A percentile compares a stretch with the other conserved stretches of the same genome.
phyloP scores from a whole-genome alignment of 495 filamentous ascomycete genomes.

The Penicillium cataractarum region DNA sequence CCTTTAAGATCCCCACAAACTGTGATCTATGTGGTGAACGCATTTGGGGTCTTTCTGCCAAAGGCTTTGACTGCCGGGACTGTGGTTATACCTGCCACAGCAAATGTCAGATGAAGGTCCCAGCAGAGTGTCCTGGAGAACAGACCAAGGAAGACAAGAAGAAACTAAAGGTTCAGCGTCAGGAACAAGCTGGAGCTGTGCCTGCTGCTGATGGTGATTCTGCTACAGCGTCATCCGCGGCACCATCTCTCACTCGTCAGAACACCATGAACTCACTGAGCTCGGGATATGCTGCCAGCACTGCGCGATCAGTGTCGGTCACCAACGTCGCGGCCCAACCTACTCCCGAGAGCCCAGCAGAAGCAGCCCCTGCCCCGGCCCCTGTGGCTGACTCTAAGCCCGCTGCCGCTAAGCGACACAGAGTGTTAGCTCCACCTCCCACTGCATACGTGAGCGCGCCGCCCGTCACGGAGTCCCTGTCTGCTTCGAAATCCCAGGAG shows the following conservation, averaged over 20 bases:
- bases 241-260: constrained; percentile 67
- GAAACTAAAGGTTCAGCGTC: constrained; percentile 80
- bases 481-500: constrained; percentile 47
- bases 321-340: constrained; percentile 55
- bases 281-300: constrained; percentile 84
- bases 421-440: constrained; percentile 87
- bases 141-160: constrained; percentile 92
- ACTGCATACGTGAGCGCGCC: constrained; percentile 72
- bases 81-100: constrained; percentile 98
- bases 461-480: constrained; percentile 39
- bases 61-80: constrained; percentile 92
- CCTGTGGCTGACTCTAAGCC: constrained; percentile 43
- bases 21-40: constrained; percentile 95
- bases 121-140: constrained; percentile 92
- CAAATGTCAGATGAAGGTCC: constrained; percentile 99
- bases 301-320: constrained; percentile 73
- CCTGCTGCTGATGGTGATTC: constrained; percentile 40
- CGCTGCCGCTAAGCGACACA: constrained; percentile 55
- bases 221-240: constrained; percentile 41
- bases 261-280: constrained; percentile 94
- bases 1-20: constrained; percentile 98
- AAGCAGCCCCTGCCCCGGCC: constrained; percentile 37
- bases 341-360: constrained; percentile 36
- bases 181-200: constrained; percentile 72
- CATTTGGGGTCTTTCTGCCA: constrained; percentile 94